These are phyloP conservation scores for Mortierella sp. DNA, from an alignment of 371 early-diverging fungal genomes.

Conservation along the genomic window DNA sequence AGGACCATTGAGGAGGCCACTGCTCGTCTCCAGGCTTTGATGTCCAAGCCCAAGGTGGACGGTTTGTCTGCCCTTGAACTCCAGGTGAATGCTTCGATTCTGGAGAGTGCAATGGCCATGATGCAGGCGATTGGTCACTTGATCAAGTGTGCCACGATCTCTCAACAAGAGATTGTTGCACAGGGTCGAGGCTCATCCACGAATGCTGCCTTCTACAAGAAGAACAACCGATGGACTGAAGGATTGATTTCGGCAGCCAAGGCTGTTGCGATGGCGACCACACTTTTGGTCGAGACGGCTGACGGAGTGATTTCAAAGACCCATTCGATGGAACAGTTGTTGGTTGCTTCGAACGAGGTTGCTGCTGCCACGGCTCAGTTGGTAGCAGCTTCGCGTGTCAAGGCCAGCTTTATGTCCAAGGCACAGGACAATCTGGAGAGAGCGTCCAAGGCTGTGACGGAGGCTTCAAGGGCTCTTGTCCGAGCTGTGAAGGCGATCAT, in stretches of 20 bases:
- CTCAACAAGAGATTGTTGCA: slow-evolving; percentile 97
- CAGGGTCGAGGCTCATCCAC: slow-evolving; percentile 90
- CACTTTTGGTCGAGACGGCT: slow-evolving; percentile 91
- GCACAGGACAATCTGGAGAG: slow-evolving; percentile 92
- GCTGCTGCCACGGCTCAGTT: slow-evolving; percentile 96
- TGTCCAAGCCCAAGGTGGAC: slow-evolving; percentile 79
- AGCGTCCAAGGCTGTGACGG: slow-evolving; percentile 93
- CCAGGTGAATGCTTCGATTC: slow-evolving; percentile 91
- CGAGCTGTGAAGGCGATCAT: slow-evolving; percentile 90
- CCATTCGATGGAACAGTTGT: slow-evolving; percentile 90
- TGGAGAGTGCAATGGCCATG: slow-evolving; percentile 91
- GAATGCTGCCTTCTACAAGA: slow-evolving; percentile 95
- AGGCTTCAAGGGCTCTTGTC: slow-evolving; percentile 91
- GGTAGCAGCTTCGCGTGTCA: slow-evolving; percentile 97
- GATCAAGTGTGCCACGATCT: slow-evolving; percentile 92
- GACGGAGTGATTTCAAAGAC: slow-evolving; percentile 95
- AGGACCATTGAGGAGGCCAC: slow-evolving; percentile 94
- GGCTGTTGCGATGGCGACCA: slow-evolving; percentile 93
- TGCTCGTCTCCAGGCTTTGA: slow-evolving; percentile 79
- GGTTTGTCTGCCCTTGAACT: slow-evolving; percentile 78
- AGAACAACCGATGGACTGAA: slow-evolving; percentile 99
- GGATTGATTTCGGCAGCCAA: slow-evolving; percentile 98
- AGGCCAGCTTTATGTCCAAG: slow-evolving; percentile 90
- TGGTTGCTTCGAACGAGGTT: slow-evolving; percentile 96
- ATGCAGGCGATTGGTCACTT: slow-evolving; percentile 95